Evolutionary conservation across 164 flowering plant genomes (phyloP).

Genomic region (Umbellularia californica): DNA sequence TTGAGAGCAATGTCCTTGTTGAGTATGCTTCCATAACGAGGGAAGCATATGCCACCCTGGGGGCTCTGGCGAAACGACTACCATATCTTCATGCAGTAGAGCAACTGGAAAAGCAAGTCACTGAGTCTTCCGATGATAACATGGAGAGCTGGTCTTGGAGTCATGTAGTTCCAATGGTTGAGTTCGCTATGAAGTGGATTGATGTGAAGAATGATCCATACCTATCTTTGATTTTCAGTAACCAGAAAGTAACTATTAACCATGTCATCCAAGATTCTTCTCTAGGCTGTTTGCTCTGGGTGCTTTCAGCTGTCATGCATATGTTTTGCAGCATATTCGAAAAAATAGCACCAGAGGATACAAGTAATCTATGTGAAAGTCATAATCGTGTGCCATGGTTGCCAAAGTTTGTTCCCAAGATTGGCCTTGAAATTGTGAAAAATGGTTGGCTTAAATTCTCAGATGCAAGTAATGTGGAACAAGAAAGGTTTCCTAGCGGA

Average conservation of each 20-base stretch:
- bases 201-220: slow-evolving; percentile 27
- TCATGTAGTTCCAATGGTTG: slow-evolving; percentile 67
- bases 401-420: slow-evolving; percentile 68
- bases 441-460: slow-evolving; percentile 39
- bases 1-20: slow-evolving; percentile 40
- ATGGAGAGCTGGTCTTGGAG: slow-evolving; percentile 72
- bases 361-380: slow-evolving; percentile 10
- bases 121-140: slow-evolving; percentile 23
- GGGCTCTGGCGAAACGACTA: slow-evolving; percentile 60
- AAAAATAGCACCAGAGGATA: slow-evolving; percentile 46
- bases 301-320: slow-evolving; percentile 59
- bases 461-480: slow-evolving; percentile 10
- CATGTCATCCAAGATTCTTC: slow-evolving; percentile 20
- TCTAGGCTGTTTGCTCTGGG: slow-evolving; percentile 57
- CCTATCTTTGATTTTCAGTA: slow-evolving; percentile 23
- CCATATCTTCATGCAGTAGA: slow-evolving; percentile 48
- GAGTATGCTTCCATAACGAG: slow-evolving; percentile 61
- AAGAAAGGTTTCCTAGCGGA: slow-evolving; percentile 13
- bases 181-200: slow-evolving; percentile 70
- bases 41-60: slow-evolving; percentile 75
- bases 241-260: slow-evolving; percentile 13
- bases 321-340: slow-evolving; percentile 63
- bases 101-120: slow-evolving; percentile 12
- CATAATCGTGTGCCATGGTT: slow-evolving; percentile 41
- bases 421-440: slow-evolving; percentile 59